A percentile compares a stretch with the other conserved stretches of the same genome.
These are phyloP conservation scores for Teunomyces stri DNA, from an alignment of 805 yeast genomes.

Conservation along the genomic window DNA sequence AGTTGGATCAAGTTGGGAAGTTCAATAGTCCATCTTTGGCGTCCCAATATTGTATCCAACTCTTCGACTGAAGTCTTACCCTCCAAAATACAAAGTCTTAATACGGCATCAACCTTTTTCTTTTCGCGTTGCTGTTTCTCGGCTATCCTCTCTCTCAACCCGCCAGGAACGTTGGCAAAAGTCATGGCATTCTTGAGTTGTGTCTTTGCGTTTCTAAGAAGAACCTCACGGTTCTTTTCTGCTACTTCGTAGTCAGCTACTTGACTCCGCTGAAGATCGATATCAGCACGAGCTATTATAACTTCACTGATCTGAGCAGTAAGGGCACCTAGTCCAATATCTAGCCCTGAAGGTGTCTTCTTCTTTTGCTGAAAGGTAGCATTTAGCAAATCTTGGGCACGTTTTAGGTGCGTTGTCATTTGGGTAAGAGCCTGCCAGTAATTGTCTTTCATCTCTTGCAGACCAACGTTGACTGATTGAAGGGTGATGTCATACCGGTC, in stretches of 20 bases:
- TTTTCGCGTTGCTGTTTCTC: conserved; percentile 44
- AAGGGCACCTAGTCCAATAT: conserved; percentile 28
- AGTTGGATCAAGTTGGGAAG: conserved; percentile 20
- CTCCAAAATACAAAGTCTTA: conserved; percentile 47
- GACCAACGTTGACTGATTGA: conserved; percentile 7
- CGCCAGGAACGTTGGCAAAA: conserved; percentile 47
- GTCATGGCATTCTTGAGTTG: conserved; percentile 47
- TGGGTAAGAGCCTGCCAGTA: conserved; percentile 42
- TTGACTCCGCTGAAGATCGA: conserved; percentile 49
- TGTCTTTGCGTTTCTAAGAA: conserved; percentile 39
- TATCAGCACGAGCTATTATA: conserved; percentile 50
- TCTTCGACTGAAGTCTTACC: conserved; percentile 29
- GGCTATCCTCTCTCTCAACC: conserved; percentile 45
- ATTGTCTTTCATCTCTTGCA: conserved; percentile 12
- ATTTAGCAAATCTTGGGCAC: conserved; percentile 34
- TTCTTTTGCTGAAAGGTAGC: conserved; percentile 15
- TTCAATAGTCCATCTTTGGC: conserved; percentile 29
- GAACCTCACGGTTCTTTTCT: conserved; percentile 23
- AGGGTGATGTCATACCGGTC: conserved; percentile 29
- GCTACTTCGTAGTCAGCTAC: conserved; percentile 28
- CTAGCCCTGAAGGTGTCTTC: conserved; percentile 15
- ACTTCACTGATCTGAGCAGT: conserved; percentile 40
- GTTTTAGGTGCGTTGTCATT: conserved; percentile 37
- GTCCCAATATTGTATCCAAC: conserved; percentile 31
- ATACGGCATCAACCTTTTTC: conserved; percentile 43